A percentile compares a stretch with the other conserved stretches of the same genome.
Conservation (phyloP, 2,329 filamentous ascomycete genomes). For the Rutstroemia sydowiana region DNA sequence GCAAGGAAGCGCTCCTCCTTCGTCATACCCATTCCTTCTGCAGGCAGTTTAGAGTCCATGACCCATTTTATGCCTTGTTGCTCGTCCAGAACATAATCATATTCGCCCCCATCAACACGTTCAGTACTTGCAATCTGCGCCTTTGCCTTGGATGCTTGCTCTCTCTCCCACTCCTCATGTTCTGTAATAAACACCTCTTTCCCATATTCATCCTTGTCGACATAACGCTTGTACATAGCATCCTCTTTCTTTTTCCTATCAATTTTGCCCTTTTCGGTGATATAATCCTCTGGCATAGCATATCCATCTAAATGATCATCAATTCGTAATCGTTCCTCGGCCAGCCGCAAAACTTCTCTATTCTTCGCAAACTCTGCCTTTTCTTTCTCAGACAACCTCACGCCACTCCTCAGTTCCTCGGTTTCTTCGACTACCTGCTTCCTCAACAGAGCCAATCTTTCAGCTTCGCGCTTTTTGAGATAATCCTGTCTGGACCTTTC, state of each 20-base stretch:
- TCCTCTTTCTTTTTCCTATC: conserved; percentile 83
- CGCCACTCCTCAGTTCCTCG: conserved; percentile 70
- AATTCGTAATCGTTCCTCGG: conserved; percentile 74
- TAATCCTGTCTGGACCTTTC: conserved; percentile 86
- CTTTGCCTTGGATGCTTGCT: conserved; percentile 82
- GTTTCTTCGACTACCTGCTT: conserved; percentile 88
- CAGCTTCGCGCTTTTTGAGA: conserved; percentile 82
- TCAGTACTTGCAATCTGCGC: conserved; percentile 73
- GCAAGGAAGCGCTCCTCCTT: conserved; percentile 74
- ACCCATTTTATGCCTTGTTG: conserved; percentile 81
- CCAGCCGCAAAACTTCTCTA: conserved; percentile 69
- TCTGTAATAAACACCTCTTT: conserved; percentile 88
- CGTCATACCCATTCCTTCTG: conserved; percentile 63
- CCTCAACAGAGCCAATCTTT: conserved; percentile 76
- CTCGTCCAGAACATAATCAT: conserved; percentile 90
- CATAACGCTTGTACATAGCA: conserved; percentile 81
- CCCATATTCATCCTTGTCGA: conserved; percentile 79
- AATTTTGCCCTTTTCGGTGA: conserved; percentile 86
- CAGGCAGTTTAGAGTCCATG: conserved; percentile 63
- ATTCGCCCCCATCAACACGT: conserved; percentile 71
- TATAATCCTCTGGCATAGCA: conserved; percentile 87
- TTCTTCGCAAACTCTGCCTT: conserved; percentile 73
- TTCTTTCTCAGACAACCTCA: conserved; percentile 67
- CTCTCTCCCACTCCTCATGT: conserved; percentile 91
- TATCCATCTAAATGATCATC: conserved; percentile 93